These are phyloP conservation scores for Trichoderma pleuroti DNA, from an alignment of 2,329 filamentous ascomycete species.

Conservation along the genomic window DNA sequence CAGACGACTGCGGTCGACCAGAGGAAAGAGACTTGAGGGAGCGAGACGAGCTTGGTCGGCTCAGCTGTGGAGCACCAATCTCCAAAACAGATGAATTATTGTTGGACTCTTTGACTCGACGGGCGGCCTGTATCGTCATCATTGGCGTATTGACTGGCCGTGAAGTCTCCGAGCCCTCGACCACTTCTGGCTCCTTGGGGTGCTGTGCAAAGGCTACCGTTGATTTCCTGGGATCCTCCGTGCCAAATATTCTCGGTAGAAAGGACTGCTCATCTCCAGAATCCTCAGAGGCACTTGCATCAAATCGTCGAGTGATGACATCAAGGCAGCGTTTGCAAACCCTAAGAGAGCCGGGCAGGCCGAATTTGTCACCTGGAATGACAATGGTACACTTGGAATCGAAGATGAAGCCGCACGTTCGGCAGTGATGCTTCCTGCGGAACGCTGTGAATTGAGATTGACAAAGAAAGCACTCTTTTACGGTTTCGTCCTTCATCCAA, in stretches of 20 bases:
- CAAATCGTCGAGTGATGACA: conserved; percentile 86
- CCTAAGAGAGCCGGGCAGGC: conserved; percentile 75
- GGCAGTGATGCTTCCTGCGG: conserved; percentile 92
- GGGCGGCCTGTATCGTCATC: conserved; percentile 67
- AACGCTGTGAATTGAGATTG: conserved; percentile 90
- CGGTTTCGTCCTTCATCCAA: conserved; percentile 99
- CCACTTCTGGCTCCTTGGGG: conserved; percentile 38
- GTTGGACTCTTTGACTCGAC: conserved; percentile 70
- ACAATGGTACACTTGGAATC: conserved; percentile 92
- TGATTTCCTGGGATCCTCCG: conserved; percentile 47
- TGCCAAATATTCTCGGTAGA: conserved; percentile 60
- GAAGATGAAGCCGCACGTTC: conserved; percentile 96
- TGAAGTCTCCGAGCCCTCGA: conserved; percentile 44
- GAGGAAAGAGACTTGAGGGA: conserved; percentile 73
- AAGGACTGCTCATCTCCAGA: conserved; percentile 75
- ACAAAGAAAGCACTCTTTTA: conserved; percentile 94
- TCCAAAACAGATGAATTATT: conserved; percentile 86
- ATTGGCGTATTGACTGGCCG: conserved; percentile 62
- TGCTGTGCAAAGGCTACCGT: conserved; percentile 31
- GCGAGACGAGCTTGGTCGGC: conserved; percentile 88
- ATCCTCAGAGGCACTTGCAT: conserved; percentile 82
- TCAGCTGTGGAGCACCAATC: conserved; percentile 78
- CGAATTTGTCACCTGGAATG: conserved; percentile 84
- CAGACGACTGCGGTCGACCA: conserved; percentile 69
- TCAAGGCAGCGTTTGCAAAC: conserved; percentile 91